A percentile compares a stretch with the other conserved stretches of the same genome.
Conservation (phyloP, 78 protist genomes). For the Dictyostelium capitatum region DNA sequence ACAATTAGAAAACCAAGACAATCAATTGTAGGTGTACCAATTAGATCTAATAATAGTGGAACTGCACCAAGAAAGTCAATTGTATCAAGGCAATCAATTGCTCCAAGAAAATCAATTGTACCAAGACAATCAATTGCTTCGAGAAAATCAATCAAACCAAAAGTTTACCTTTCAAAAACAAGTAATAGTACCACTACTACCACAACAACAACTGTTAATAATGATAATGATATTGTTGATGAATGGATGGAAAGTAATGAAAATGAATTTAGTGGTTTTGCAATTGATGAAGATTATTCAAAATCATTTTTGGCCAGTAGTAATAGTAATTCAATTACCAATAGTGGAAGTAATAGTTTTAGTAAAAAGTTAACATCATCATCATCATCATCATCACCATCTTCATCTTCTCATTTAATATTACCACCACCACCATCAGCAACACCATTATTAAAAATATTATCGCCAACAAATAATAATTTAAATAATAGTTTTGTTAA, state of each 20-base stretch:
- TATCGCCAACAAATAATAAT: slow-evolving; percentile 34
- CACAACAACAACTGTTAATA: neutral
- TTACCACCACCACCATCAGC: slow-evolving; percentile 66
- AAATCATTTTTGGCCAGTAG: neutral
- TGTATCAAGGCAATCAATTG: slow-evolving; percentile 10
- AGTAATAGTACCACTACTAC: neutral
- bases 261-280: neutral
- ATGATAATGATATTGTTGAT: neutral
- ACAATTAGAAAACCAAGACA: neutral
- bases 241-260: slow-evolving; percentile 18
- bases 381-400: neutral
- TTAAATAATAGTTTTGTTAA: neutral
- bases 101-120: slow-evolving; percentile 26
- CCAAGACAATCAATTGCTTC: slow-evolving; percentile 36
- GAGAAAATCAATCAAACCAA: slow-evolving; percentile 17
- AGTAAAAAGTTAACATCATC: neutral
- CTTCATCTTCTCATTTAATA: slow-evolving; percentile 28
- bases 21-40: neutral
- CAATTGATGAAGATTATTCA: slow-evolving; percentile 10
- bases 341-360: slow-evolving; percentile 1
- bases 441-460: slow-evolving; percentile 44
- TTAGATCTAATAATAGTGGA: neutral
- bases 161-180: neutral
- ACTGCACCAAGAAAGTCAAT: neutral
- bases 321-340: neutral